These are phyloP conservation scores for Nissolia schottii DNA, from an alignment of 306 rosid genomes.

Conservation along the genomic window DNA sequence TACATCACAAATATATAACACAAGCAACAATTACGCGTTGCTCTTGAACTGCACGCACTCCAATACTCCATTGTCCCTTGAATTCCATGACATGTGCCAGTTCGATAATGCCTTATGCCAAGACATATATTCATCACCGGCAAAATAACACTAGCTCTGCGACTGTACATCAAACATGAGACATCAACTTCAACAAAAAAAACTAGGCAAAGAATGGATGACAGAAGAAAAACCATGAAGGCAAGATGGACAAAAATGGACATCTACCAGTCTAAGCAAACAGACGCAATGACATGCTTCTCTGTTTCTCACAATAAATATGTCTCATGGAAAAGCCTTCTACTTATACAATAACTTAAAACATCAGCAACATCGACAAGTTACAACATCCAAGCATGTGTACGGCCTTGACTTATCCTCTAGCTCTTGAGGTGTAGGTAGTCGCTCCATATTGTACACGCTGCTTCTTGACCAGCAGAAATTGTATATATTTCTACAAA, in stretches of 20 bases:
- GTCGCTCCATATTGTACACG: conserved; percentile 42
- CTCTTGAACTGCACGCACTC: neutral
- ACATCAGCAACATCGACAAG: conserved; percentile 82
- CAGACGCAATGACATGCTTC: conserved; percentile 5
- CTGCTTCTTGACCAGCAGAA: conserved; percentile 62
- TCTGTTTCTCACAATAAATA: conserved; percentile 14
- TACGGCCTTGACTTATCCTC: conserved; percentile 69
- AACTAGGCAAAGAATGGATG: conserved; percentile 32
- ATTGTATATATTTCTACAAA: conserved; percentile 56
- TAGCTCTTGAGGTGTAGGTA: conserved; percentile 57
- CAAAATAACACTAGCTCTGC: conserved; percentile 11
- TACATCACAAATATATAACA: neutral
- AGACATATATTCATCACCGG: neutral
- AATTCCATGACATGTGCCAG: neutral
- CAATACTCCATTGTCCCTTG: neutral
- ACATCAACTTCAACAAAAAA: conserved; percentile 27
- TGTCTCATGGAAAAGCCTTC: neutral
- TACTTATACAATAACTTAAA: conserved; percentile 17
- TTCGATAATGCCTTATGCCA: conserved; percentile 7
- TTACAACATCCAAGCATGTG: conserved; percentile 53
- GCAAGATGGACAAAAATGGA: conserved; percentile 18
- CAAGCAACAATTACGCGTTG: neutral
- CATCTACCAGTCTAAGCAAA: conserved; percentile 26
- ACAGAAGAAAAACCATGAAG: conserved; percentile 9
- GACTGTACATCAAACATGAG: conserved; percentile 30